phyloP scores from a whole-genome alignment of 495 filamentous ascomycete genomes.

The Glarea lozoyensis region DNA sequence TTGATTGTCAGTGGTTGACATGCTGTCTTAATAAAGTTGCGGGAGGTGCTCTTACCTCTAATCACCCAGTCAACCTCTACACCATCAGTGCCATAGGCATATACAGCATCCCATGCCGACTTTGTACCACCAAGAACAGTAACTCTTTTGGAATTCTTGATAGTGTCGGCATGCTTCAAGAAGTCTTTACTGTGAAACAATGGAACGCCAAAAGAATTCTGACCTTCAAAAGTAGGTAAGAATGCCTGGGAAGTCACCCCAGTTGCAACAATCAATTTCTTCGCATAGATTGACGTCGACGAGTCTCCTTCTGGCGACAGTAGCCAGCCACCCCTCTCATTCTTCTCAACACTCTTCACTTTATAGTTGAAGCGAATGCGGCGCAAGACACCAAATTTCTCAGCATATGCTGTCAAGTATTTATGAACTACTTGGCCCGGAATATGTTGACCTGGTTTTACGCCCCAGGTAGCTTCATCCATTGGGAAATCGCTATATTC shows the following conservation, averaged over 20 bases:
- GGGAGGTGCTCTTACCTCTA: constrained; percentile 33
- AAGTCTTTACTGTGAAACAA: constrained; percentile 59
- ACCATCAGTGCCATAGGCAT: constrained; percentile 54
- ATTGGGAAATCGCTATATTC: constrained; percentile 70
- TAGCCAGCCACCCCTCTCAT: constrained; percentile 30
- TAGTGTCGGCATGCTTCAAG: constrained; percentile 27
- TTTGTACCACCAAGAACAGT: constrained; percentile 66
- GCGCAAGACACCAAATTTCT: constrained; percentile 45
- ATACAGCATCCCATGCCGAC: constrained; percentile 69
- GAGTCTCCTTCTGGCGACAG: neutral
- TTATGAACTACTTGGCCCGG: constrained; percentile 54
- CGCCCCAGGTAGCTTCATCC: constrained; percentile 46
- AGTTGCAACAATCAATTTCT: constrained; percentile 61
- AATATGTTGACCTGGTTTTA: constrained; percentile 56
- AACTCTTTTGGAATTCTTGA: constrained; percentile 28
- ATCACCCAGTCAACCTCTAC: constrained; percentile 72
- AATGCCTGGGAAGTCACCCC: constrained; percentile 58
- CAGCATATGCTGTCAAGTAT: constrained; percentile 57
- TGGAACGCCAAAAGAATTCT: constrained; percentile 42
- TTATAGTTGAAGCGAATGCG: constrained; percentile 43
- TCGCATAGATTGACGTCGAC: constrained; percentile 26
- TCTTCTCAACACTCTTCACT: constrained; percentile 44
- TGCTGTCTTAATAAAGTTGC: constrained; percentile 3
- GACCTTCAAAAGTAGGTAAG: constrained; percentile 39
- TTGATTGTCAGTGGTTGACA: neutral